phyloP scores from a whole-genome alignment of 148 eudicot species.

The Vaccinium corymbosum region DNA sequence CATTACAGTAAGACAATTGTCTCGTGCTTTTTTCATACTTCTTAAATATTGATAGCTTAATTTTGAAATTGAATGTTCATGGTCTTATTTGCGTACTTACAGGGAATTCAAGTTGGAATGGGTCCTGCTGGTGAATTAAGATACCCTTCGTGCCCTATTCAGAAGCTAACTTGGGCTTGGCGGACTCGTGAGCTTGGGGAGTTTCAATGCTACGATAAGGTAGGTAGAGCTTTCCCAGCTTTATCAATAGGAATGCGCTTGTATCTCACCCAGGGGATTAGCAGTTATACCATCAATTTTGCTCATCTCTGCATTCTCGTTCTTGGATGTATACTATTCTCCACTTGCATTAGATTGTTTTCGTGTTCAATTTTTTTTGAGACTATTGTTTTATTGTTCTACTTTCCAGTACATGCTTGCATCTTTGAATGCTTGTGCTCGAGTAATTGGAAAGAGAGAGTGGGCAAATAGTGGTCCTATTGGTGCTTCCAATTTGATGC shows the following conservation, averaged over 20 bases:
- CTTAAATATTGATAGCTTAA: neutral
- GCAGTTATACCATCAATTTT: neutral
- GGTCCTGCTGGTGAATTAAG: slow-evolving; percentile 54
- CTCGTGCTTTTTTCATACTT: neutral
- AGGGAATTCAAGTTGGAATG: slow-evolving; percentile 60
- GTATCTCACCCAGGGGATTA: neutral
- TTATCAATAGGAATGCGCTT: neutral
- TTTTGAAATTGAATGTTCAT: slow-evolving; percentile 15
- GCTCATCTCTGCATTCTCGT: neutral
- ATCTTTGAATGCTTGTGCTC: slow-evolving; percentile 37
- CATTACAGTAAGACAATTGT: slow-evolving; percentile 42
- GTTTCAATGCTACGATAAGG: slow-evolving; percentile 56
- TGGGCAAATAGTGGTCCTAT: slow-evolving; percentile 43
- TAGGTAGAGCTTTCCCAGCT: slow-evolving; percentile 10
- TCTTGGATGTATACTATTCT: neutral
- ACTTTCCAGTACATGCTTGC: slow-evolving; percentile 48
- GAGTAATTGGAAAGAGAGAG: slow-evolving; percentile 28
- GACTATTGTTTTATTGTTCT: neutral
- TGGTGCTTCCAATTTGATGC: slow-evolving; percentile 36
- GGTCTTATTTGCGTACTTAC: slow-evolving; percentile 18
- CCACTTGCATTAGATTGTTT: neutral
- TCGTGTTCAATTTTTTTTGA: neutral
- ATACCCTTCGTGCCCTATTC: slow-evolving; percentile 44
- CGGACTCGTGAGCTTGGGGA: slow-evolving; percentile 42
- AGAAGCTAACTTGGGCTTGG: slow-evolving; percentile 35